These are phyloP conservation scores for Dendrothele bispora DNA, from an alignment of 768 basidiomycete genomes.

Conservation along the genomic window DNA sequence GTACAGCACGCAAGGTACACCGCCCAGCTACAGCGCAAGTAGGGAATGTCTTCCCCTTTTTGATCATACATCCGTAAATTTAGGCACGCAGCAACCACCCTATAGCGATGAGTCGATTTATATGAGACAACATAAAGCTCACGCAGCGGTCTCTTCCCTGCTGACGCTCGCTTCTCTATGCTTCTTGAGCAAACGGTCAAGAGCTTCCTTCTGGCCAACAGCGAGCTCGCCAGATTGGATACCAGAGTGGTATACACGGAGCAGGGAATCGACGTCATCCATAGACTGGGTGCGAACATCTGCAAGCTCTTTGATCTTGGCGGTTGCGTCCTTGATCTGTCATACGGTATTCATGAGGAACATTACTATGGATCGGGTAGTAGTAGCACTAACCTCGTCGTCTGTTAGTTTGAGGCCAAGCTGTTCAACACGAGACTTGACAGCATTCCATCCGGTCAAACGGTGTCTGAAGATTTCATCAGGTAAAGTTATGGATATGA, in stretches of 20 bases:
- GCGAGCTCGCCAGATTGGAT: slow-evolving; percentile 90
- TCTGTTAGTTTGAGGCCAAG: slow-evolving; percentile 87
- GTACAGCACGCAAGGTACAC: too few relatives aligned
- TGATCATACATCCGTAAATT: too few relatives aligned
- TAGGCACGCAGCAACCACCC: too few relatives aligned
- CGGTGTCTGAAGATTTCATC: slow-evolving; percentile 98
- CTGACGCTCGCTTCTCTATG: too few relatives aligned
- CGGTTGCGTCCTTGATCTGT: slow-evolving; percentile 95
- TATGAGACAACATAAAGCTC: too few relatives aligned
- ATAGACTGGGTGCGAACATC: slow-evolving; percentile 98
- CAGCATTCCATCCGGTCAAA: slow-evolving; percentile 98
- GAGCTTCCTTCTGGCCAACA: slow-evolving; percentile 90
- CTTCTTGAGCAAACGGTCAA: slow-evolving; percentile 82
- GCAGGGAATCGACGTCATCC: slow-evolving; percentile 97
- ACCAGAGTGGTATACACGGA: slow-evolving; percentile 94
- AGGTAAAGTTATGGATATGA: slow-evolving; percentile 85
- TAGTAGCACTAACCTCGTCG: slow-evolving; percentile 60
- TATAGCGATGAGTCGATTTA: too few relatives aligned
- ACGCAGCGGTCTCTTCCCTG: too few relatives aligned
- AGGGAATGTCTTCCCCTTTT: too few relatives aligned
- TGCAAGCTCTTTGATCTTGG: slow-evolving; percentile 99
- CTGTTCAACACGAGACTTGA: slow-evolving; percentile 99
- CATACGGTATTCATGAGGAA: too few relatives aligned
- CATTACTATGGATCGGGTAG: background rate
- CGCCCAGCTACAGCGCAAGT: too few relatives aligned